phyloP scores from a whole-genome alignment of 2,329 filamentous ascomycete species.

The Sclerotinia borealis region DNA sequence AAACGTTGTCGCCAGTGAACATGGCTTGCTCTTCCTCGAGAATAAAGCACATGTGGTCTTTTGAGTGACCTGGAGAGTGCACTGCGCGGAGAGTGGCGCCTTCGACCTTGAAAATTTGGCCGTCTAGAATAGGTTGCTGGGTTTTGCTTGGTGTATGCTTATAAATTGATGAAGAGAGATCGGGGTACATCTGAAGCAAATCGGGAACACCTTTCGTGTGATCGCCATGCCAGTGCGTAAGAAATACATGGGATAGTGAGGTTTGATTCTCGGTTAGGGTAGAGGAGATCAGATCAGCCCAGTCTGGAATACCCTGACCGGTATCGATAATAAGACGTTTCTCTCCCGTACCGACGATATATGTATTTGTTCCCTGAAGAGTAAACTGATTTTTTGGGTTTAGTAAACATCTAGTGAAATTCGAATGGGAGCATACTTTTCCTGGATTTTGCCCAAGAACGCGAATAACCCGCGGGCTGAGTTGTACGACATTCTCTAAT shows the following conservation, averaged over 20 bases:
- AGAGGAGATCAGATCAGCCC: slow-evolving; percentile 46
- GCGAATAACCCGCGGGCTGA: slow-evolving; percentile 70
- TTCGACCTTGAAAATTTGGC: slow-evolving; percentile 46
- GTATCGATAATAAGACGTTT: slow-evolving; percentile 79
- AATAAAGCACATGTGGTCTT: slow-evolving; percentile 73
- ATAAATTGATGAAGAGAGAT: slow-evolving; percentile 48
- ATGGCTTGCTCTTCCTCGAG: slow-evolving; percentile 70
- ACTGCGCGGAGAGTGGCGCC: slow-evolving; percentile 61
- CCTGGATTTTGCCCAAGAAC: slow-evolving; percentile 83
- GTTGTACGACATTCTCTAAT: slow-evolving; percentile 64
- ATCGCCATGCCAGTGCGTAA: slow-evolving; percentile 89
- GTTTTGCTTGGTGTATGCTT: slow-evolving; percentile 53
- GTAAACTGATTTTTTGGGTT: slow-evolving; percentile 3
- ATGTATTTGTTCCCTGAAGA: slow-evolving; percentile 77
- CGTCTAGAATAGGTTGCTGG: slow-evolving; percentile 48
- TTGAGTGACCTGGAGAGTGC: slow-evolving; percentile 65
- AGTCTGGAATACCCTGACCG: slow-evolving; percentile 65
- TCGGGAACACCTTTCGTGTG: slow-evolving; percentile 71
- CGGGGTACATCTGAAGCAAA: slow-evolving; percentile 54
- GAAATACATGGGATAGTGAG: slow-evolving; percentile 37
- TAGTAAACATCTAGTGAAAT: not conserved
- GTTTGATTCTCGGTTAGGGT: slow-evolving; percentile 31
- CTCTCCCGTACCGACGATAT: slow-evolving; percentile 70
- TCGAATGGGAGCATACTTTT: slow-evolving; percentile 48
- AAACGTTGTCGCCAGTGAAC: slow-evolving; percentile 80